phyloP scores from a whole-genome alignment of 352 stramenopile species.

The Phytophthora pistaciae region DNA sequence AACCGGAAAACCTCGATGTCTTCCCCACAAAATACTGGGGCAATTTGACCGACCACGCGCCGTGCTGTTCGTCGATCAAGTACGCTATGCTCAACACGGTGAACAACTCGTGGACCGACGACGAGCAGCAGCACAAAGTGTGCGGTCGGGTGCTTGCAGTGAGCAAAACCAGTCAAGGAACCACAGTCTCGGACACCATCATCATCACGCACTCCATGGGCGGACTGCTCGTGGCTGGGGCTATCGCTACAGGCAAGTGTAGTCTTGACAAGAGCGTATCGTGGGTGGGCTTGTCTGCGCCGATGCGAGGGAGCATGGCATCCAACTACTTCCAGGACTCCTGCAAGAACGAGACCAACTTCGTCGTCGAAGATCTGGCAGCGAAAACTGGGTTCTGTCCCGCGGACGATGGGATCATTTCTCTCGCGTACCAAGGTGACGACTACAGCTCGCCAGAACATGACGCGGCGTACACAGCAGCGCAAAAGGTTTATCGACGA shows the following conservation, averaged over 20 bases:
- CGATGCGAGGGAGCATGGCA: slow-evolving; percentile 54
- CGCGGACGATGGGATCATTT: slow-evolving; percentile 26
- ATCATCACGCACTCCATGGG: slow-evolving; percentile 59
- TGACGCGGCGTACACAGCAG: slow-evolving; percentile 39
- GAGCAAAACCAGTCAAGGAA: slow-evolving; percentile 24
- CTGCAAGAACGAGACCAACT: slow-evolving; percentile 38
- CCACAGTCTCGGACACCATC: slow-evolving; percentile 42
- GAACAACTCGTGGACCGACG: slow-evolving; percentile 44
- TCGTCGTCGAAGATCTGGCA: slow-evolving; percentile 25
- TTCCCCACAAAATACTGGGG: slow-evolving; percentile 41
- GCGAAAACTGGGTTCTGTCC: slow-evolving; percentile 40
- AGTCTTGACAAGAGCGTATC: slow-evolving; percentile 31
- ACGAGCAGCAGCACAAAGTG: slow-evolving; percentile 41
- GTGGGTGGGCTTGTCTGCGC: slow-evolving; percentile 45
- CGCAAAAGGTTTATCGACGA: slow-evolving; percentile 38
- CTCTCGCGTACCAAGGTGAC: slow-evolving; percentile 46
- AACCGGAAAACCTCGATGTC: slow-evolving; percentile 18
- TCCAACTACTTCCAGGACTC: slow-evolving; percentile 50
- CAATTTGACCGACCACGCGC: slow-evolving; percentile 38
- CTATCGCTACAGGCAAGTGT: slow-evolving; percentile 34
- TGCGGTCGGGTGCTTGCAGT: slow-evolving; percentile 35
- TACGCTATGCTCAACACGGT: slow-evolving; percentile 46
- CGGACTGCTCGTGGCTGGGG: slow-evolving; percentile 41
- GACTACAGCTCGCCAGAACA: slow-evolving; percentile 26
- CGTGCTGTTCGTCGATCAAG: slow-evolving; percentile 47